Base-by-base conservation (phyloP, 2,329 filamentous ascomycete genomes). In the Coniella vitis region DNA sequence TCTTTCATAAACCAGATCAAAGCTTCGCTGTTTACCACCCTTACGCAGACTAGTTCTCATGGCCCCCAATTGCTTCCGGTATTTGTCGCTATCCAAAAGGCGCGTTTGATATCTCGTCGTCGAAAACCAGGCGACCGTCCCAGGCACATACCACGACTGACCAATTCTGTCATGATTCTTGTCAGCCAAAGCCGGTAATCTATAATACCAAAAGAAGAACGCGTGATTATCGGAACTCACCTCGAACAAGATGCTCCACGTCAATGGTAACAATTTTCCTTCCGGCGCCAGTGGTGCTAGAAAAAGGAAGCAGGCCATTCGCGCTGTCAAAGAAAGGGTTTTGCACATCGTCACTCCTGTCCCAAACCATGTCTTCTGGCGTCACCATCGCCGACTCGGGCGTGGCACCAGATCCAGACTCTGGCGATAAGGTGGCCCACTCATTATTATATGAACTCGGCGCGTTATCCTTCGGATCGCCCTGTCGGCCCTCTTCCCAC, bases 81-180 rank as follows among this genome's bases (percentile, higher is more conserved):
- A 31, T 44, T 48, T 7, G 39, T 42, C 10, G 47, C 51, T 29
- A 38, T 49, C 58, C 60, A 59, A 43, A 63, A 61, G 17, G 64
- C 61, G 7, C 48, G 38, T 31, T 65, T 60, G 14, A 67, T 57
- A 36, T 65, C 61, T 13, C 36, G 22, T 16, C 53, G 52, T 13
- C 57, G 57, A 44, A 65, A 60, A 0, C 63, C 64, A 2, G 64
- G 63, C 3, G 62, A 53, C 25, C 61, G 53, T 1, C 63, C 63
- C 0, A 67, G 53, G 47, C 65, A 67, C 0, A 57, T 58, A 1
- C 50, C 58, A 1, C 58, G 54, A 1, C 49, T 32, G 3, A 56
- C 56, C n/a, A 67, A 46, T 53, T 64, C 65, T 65, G 45, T n/a
- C 14, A 17, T 16, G 7, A 31, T 53, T 17, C n/a, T n/a, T n/a